Conservation (phyloP, 805 yeast genomes). For the Candida morakotiae region DNA sequence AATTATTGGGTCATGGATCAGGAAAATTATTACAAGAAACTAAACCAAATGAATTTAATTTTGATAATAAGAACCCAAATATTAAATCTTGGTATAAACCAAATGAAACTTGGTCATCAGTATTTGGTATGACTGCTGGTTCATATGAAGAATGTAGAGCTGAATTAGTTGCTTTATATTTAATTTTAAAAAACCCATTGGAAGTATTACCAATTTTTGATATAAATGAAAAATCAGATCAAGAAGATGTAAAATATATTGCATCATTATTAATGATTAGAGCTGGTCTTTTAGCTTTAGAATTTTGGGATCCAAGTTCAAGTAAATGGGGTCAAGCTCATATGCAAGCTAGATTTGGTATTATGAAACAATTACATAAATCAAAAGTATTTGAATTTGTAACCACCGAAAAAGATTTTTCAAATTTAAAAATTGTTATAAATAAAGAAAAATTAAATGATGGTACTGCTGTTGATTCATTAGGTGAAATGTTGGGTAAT, state of each 20-base stretch:
- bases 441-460: slow-evolving; percentile 57
- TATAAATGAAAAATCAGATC: slow-evolving; percentile 50
- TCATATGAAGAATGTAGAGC: slow-evolving; percentile 93
- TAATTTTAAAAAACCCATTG: slow-evolving; percentile 58
- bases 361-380: slow-evolving; percentile 67
- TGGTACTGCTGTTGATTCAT: slow-evolving; percentile 63
- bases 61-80: slow-evolving; percentile 53
- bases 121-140: slow-evolving; percentile 79
- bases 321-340: slow-evolving; percentile 93
- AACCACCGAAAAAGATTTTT: slow-evolving; percentile 41
- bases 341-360: slow-evolving; percentile 89
- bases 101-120: slow-evolving; percentile 88
- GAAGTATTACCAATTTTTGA: slow-evolving; percentile 73
- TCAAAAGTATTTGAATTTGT: slow-evolving; percentile 62
- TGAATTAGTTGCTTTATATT: slow-evolving; percentile 80
- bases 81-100: slow-evolving; percentile 76
- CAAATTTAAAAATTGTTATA: slow-evolving; percentile 58
- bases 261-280: slow-evolving; percentile 82
- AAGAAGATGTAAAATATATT: slow-evolving; percentile 58
- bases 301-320: slow-evolving; percentile 80
- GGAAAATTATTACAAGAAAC: slow-evolving; percentile 68
- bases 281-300: slow-evolving; percentile 80
- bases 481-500: slow-evolving; percentile 64
- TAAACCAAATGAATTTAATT: slow-evolving; percentile 63
- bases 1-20: slow-evolving; percentile 85